Evolutionary conservation across 805 yeast species (phyloP), one percentile per base, ranked within the genome.

Genomic region (Yamadazyma kitorensis): DNA sequence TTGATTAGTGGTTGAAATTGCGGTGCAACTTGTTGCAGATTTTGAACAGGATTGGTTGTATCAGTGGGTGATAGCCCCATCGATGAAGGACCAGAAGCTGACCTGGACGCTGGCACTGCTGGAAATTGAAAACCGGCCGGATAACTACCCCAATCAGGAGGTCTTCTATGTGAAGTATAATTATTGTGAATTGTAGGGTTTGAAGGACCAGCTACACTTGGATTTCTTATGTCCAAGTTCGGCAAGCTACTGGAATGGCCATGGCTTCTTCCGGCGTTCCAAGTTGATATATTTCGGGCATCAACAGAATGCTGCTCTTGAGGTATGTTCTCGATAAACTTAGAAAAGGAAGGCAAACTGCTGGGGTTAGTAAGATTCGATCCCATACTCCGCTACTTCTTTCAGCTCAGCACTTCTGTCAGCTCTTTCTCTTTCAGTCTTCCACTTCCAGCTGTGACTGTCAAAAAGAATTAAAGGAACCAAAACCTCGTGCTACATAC

Each of bases 341-440:
- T 39, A 9, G 43, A 34, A 31, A 39, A 34, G 2, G 43, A 31
- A 8, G 43, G 43, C 24, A 38, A 34, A 4, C 37, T 29, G 29
- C 11, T n/a, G n/a, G n/a, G n/a, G n/a, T n/a, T n/a, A n/a, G n/a
- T n/a, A n/a, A n/a, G n/a, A n/a, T n/a, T n/a, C n/a, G n/a, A n/a
- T n/a, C n/a, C n/a, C n/a, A n/a, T n/a, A n/a, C n/a, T n/a, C n/a
- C n/a, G n/a, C n/a, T n/a, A n/a, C n/a, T n/a, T n/a, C n/a, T n/a
- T n/a, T n/a, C n/a, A n/a, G n/a, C n/a, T n/a, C n/a, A n/a, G n/a
- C n/a, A n/a, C n/a, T n/a, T n/a, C n/a, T n/a, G n/a, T n/a, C n/a
- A n/a, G n/a, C n/a, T n/a, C n/a, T n/a, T n/a, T n/a, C n/a, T n/a
- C n/a, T n/a, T n/a, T n/a, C n/a, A n/a, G n/a, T n/a, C n/a, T n/a